Evolutionary conservation across 2,329 filamentous ascomycete genomes (phyloP).

Genomic region (Fusarium temperatum): DNA sequence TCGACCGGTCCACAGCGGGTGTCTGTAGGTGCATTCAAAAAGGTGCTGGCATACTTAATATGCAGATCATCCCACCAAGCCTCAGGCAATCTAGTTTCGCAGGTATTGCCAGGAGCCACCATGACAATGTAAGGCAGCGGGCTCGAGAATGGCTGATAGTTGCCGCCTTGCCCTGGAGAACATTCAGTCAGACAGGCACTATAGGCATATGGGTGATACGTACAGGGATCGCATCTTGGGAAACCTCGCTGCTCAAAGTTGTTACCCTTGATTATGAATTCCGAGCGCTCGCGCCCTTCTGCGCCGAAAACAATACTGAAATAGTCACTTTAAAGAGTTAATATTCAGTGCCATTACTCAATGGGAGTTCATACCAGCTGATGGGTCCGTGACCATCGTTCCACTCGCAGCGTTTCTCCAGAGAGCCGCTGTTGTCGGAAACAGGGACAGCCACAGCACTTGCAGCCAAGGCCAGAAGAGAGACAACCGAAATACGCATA

Average conservation of each 20-base stretch:
- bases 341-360: rapidly evolving
- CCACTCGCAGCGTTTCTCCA: background rate
- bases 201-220: background rate
- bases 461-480: background rate
- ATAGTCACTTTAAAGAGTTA: background rate
- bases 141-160: background rate
- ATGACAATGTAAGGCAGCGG: background rate
- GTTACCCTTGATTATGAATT: background rate
- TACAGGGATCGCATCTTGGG: background rate
- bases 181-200: background rate
- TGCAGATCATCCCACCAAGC: background rate
- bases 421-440: background rate
- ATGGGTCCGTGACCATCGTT: background rate
- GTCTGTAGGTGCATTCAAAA: background rate
- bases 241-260: background rate
- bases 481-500: background rate
- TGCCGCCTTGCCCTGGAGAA: background rate
- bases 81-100: background rate
- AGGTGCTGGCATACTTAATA: background rate
- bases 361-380: background rate
- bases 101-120: background rate
- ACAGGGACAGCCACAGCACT: background rate
- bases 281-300: background rate
- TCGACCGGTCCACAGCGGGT: background rate
- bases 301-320: background rate